Evolutionary conservation across 2,329 filamentous ascomycete species (phyloP).

Genomic region (Onygena corvina): DNA sequence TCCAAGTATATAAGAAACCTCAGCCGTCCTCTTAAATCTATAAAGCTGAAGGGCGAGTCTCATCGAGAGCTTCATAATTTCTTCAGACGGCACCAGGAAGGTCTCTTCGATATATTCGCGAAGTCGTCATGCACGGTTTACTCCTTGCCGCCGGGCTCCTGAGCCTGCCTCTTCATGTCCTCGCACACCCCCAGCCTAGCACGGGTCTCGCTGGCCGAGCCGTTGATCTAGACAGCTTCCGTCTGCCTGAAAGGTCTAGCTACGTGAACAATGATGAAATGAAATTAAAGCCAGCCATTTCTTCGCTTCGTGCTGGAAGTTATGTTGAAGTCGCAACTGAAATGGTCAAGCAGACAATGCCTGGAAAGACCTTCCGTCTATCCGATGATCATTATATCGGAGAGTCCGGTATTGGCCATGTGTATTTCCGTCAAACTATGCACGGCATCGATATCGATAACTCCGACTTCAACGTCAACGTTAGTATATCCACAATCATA

Average conservation of each 20-base stretch:
- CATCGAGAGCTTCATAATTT: neutral
- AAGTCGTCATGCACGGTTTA: slow-evolving; percentile 13
- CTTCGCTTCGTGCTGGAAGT: neutral
- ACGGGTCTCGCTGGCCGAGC: slow-evolving; percentile 3
- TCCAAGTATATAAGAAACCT: slow-evolving; percentile 4
- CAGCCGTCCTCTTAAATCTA: neutral
- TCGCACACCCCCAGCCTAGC: slow-evolving; percentile 10
- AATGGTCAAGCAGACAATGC: slow-evolving; percentile 10
- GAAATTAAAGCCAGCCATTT: neutral
- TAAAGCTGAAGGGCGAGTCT: neutral
- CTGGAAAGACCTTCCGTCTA: slow-evolving; percentile 10
- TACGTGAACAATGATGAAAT: slow-evolving; percentile 6
- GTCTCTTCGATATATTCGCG: neutral
- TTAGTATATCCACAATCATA: slow-evolving; percentile 5
- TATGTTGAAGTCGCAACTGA: slow-evolving; percentile 14
- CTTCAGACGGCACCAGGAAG: neutral
- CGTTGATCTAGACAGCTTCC: slow-evolving; percentile 12
- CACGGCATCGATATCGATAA: slow-evolving; percentile 14
- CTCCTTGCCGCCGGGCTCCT: slow-evolving; percentile 13
- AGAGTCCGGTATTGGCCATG: slow-evolving; percentile 12
- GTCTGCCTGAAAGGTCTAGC: slow-evolving; percentile 4
- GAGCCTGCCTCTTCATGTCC: slow-evolving; percentile 11
- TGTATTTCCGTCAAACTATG: slow-evolving; percentile 12
- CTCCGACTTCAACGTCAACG: slow-evolving; percentile 14
- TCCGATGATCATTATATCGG: slow-evolving; percentile 14